Evolutionary conservation across 108 stramenopile genomes (phyloP), one percentile per base, ranked within the genome.

Genomic region (Fragilaria radians): DNA sequence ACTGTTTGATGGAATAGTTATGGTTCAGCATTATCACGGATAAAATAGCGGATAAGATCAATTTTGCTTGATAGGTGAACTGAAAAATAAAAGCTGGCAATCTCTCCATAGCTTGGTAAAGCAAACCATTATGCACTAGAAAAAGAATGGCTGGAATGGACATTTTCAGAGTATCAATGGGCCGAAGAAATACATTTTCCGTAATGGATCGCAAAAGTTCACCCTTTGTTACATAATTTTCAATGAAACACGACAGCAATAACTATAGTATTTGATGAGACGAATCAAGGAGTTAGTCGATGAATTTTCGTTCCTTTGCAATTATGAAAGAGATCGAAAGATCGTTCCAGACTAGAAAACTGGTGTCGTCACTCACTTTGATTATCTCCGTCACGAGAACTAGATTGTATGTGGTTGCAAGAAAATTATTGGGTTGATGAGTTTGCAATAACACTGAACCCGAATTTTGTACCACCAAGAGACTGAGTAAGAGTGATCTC

Each of bases 21-120:
- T 87, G 82, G 57, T 95, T 75, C 47, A 98, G 69, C 86, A 97
- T 85, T 29, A 88, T 45, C 26, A 95, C 93, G 28, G 82, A 83
- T 24, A 97, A 94, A 25, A 96, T 57, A 14, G 97, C 97, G 3
- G 94, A 95, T 5, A 95, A 95, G 25, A 97, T 76, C 27, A 97
- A 66, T 62, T 97, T 97, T 42, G 81, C 80, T 62, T 98, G 95
- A 62, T 96, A 96, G 30, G 89, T 93, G 18, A 98, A 95, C 64
- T 96, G n/a, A 62, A 95, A 98, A 45, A 95, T 72, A 29, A 95
- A 94, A 2, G 97, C 95, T 24, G 93, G 87, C 26, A 98, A 63
- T 59, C 96, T 94, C n/a, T 75, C 69, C 19, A 98, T 79, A 5
- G 97, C 97, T 19, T 83, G 73, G 56, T 96, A 98, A 22, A 96